Evolutionary conservation across 768 basidiomycete genomes (phyloP).

Genomic region (Boletellus sp.): DNA sequence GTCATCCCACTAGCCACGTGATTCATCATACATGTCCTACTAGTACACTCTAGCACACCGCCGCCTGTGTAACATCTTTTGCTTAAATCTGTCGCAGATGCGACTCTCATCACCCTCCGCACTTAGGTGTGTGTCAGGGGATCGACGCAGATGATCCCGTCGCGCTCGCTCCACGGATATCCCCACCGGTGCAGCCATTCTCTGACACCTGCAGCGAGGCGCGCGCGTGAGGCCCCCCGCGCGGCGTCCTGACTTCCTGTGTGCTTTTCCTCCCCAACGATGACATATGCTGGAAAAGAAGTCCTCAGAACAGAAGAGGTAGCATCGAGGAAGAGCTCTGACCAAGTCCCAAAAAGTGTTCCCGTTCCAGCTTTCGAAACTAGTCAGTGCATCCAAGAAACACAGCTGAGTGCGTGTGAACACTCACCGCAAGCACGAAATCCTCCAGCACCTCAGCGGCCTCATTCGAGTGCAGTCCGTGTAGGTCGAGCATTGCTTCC

Average conservation of each 20-base stretch:
- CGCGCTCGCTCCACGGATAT: conserved; percentile 92
- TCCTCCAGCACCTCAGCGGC: conserved; percentile 88
- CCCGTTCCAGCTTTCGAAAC: conserved; percentile 66
- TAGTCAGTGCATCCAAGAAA: conserved; percentile 11
- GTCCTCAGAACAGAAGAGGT: conserved; percentile 4
- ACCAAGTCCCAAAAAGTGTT: conserved; percentile 87
- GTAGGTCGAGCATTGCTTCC: conserved; percentile 84
- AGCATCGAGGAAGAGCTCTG: conserved; percentile 23
- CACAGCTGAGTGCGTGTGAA: neutral
- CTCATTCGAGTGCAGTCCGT: conserved; percentile 91
- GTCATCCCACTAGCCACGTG: conserved; percentile 10
- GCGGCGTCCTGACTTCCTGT: conserved; percentile 84
- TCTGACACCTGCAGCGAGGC: conserved; percentile 81
- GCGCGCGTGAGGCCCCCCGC: conserved; percentile 77
- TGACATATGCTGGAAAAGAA: conserved; percentile 60
- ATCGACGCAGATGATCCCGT: conserved; percentile 88
- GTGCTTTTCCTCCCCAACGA: conserved; percentile 96
- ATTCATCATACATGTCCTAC: conserved; percentile 8
- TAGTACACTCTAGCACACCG: conserved; percentile 2
- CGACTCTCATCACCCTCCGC: neutral
- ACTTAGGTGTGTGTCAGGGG: conserved; percentile 62
- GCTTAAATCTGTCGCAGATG: conserved; percentile 11
- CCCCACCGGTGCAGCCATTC: conserved; percentile 94
- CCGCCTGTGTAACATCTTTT: neutral
- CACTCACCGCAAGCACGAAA: conserved; percentile 80